Evolutionary conservation across 345 rosid species (phyloP), one percentile per base, ranked within the genome.

Genomic region (Cardamine resedifolia): DNA sequence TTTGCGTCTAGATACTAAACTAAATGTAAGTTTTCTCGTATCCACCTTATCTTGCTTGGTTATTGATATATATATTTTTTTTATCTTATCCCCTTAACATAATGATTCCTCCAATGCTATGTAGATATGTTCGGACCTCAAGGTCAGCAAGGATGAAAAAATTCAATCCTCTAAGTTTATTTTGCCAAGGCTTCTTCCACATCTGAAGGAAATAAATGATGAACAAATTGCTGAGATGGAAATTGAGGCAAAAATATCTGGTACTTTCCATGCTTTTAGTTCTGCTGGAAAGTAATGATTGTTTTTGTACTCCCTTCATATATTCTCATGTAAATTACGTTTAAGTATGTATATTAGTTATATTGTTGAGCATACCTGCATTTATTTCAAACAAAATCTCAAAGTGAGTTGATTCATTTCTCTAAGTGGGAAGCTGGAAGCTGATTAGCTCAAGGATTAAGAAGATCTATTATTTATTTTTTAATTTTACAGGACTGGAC

Each of bases 151-250:
- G 3, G 79, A 74, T 27, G 81, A 87, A 62, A 23, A 2, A 23
- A 21, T 44, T 53, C 66, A 55, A 47, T 80, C 81, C 68, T 77
- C 77, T n/a, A 71, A 58, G 6, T 81, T 72, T 70, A 28, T 87
- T 66, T 10, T 86, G 21, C 58, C 15, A 6, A 11, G 36, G 47
- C 83, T 90, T 75, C 81, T 86, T 53, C 90, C 97, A 3, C 59
- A 61, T 63, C 24, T 85, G 61, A 82, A 70, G 61, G 83, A 85
- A 19, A 62, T 87, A 26, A 66, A 81, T 63, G 65, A 71, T 34
- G 86, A 81, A 21, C 96, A 91, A 72, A 64, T 56, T 10, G 41
- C 36, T 4, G 96, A 88, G 79, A 79, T 50, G 75, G 24, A 75
- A 38, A 9, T 71, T 12, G 91, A 87, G 68, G 87, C 90, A 5